These are phyloP conservation scores for Carpinus fangiana DNA, from an alignment of 306 rosid genomes.

Conservation along the genomic window DNA sequence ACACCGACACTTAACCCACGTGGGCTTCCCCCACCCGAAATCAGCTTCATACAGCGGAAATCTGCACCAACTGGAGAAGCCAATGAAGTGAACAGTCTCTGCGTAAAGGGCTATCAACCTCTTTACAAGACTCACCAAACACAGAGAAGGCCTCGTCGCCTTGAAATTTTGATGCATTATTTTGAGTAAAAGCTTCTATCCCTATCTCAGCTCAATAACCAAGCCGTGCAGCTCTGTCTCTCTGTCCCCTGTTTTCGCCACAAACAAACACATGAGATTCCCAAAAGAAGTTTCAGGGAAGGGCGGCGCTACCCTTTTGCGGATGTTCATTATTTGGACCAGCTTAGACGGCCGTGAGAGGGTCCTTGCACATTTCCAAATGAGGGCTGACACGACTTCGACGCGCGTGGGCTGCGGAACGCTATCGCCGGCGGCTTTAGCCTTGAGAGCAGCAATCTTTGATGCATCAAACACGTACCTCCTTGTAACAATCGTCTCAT, in stretches of 20 bases:
- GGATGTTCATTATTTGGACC: slow-evolving; percentile 33
- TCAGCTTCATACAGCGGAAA: slow-evolving; percentile 20
- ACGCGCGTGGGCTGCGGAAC: slow-evolving; percentile 32
- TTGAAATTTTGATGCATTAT: slow-evolving; percentile 14
- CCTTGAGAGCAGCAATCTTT: slow-evolving; percentile 29
- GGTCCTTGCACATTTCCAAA: slow-evolving; percentile 32
- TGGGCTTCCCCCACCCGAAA: slow-evolving; percentile 44
- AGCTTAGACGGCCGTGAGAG: slow-evolving; percentile 23
- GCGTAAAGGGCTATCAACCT: not conserved
- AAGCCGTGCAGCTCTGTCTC: slow-evolving; percentile 17
- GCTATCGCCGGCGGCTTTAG: not conserved
- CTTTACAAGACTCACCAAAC: not conserved
- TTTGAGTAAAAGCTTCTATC: slow-evolving; percentile 2
- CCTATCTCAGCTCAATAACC: slow-evolving; percentile 28
- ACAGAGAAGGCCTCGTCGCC: not conserved
- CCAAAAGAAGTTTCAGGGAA: slow-evolving; percentile 35
- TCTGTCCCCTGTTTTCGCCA: not conserved
- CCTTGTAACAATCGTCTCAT: not conserved
- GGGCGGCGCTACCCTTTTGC: slow-evolving; percentile 33
- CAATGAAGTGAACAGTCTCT: not conserved
- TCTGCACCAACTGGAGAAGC: slow-evolving; percentile 30
- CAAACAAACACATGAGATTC: slow-evolving; percentile 26
- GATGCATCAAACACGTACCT: slow-evolving; percentile 35
- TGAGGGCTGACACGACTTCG: slow-evolving; percentile 38
- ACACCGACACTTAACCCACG: slow-evolving; percentile 20